Conservation (phyloP, 495 filamentous ascomycete genomes). For the Penicillium dipodomyicola region DNA sequence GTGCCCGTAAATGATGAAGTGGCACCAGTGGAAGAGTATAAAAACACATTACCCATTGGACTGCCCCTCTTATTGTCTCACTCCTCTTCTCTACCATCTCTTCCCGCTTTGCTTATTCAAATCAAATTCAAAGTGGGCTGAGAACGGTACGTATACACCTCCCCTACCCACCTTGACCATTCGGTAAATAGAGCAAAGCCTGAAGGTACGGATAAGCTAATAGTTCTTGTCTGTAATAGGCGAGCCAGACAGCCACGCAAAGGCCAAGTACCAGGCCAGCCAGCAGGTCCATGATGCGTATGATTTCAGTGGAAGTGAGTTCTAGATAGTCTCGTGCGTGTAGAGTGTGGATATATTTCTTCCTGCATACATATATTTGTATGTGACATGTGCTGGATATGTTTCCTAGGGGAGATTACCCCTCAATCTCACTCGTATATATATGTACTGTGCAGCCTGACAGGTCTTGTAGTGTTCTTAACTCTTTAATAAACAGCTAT, state of each 20-base stretch:
- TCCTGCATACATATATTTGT: background rate
- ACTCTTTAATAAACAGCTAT: no score
- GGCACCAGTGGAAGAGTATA: slow-evolving; percentile 1
- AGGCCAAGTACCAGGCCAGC: slow-evolving; percentile 61
- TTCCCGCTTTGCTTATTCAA: background rate
- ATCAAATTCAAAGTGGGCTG: no score
- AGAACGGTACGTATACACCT: slow-evolving; percentile 50
- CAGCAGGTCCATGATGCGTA: slow-evolving; percentile 31
- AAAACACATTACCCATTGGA: background rate
- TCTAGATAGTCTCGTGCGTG: background rate
- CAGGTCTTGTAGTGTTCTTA: background rate
- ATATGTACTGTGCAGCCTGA: background rate
- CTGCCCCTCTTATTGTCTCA: background rate
- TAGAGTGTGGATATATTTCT: background rate
- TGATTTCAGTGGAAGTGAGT: background rate
- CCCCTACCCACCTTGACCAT: background rate
- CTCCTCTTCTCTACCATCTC: background rate
- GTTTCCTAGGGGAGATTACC: background rate
- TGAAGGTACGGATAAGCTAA: background rate
- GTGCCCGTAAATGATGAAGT: background rate
- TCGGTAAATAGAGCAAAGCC: background rate
- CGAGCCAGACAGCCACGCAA: slow-evolving; percentile 57
- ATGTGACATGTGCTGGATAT: background rate
- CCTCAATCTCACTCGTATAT: background rate
- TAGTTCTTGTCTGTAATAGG: slow-evolving; percentile 38